These are phyloP conservation scores for Scheffersomyces stambukii DNA, from an alignment of 1,139 yeast genomes.

Conservation along the genomic window DNA sequence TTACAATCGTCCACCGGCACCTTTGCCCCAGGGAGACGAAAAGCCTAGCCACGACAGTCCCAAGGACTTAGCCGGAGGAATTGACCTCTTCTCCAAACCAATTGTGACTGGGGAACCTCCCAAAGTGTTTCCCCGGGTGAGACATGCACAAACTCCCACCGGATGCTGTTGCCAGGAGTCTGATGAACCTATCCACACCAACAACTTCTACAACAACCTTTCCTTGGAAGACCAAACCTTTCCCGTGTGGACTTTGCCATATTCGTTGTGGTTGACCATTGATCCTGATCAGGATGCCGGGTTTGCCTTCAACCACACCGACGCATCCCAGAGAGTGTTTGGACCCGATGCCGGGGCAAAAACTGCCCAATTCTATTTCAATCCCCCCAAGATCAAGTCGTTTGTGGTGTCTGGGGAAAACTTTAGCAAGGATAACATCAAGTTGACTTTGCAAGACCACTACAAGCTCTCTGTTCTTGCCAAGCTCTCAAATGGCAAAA, in stretches of 20 bases:
- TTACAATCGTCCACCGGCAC: conserved; percentile 8
- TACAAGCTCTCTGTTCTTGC: conserved; percentile 34
- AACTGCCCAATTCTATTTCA: conserved; percentile 42
- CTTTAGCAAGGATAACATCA: conserved; percentile 18
- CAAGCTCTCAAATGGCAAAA: conserved; percentile 13
- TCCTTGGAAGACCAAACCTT: conserved; percentile 42
- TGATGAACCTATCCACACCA: conserved; percentile 37
- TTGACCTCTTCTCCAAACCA: conserved; percentile 15
- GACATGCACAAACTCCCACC: conserved; percentile 28
- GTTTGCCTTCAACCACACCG: conserved; percentile 43
- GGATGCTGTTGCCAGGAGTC: conserved; percentile 19
- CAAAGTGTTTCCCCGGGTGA: conserved; percentile 15
- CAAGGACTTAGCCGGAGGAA: conserved; percentile 3
- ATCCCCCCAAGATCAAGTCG: conserved; percentile 44
- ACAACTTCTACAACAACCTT: conserved; percentile 42
- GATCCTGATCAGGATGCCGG: conserved; percentile 39
- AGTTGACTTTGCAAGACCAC: conserved; percentile 24
- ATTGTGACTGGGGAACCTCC: conserved; percentile 27
- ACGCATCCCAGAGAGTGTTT: conserved; percentile 35
- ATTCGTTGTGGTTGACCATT: conserved; percentile 41
- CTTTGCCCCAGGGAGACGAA: conserved; percentile 4
- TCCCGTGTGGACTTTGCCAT: conserved; percentile 47
- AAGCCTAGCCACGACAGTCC: conserved; percentile 1
- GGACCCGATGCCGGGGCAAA: conserved; percentile 34
- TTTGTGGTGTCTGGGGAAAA: conserved; percentile 35